Conservation (phyloP, 768 basidiomycete genomes). For the Tulasnella sp. region DNA sequence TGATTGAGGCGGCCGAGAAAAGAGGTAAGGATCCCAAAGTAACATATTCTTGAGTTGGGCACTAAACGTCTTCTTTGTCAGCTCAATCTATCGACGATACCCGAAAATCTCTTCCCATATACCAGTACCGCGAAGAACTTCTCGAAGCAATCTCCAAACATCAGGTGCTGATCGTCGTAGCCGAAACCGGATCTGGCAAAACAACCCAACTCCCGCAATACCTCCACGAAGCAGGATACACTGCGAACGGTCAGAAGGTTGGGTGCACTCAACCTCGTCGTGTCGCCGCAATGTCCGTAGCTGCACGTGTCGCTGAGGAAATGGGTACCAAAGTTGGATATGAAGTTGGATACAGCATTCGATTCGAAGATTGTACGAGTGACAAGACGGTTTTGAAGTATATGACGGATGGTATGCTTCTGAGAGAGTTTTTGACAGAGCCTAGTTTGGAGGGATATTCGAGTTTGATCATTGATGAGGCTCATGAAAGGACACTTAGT, state of each 20-base stretch:
- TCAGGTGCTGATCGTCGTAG: slow-evolving; percentile 93
- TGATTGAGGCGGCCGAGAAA: slow-evolving; percentile 85
- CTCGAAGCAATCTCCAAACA: slow-evolving; percentile 80
- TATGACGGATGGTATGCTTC: slow-evolving; percentile 99
- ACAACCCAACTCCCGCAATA: slow-evolving; percentile 98
- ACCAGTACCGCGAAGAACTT: slow-evolving; percentile 72
- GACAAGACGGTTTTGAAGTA: slow-evolving; percentile 98
- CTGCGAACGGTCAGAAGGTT: slow-evolving; percentile 71
- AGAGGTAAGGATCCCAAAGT: slow-evolving; percentile 44
- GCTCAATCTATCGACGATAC: slow-evolving; percentile 87
- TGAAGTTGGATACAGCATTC: slow-evolving; percentile 99
- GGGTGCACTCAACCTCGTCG: slow-evolving; percentile 97
- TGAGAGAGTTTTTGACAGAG: slow-evolving; percentile 94
- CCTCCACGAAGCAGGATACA: slow-evolving; percentile 94
- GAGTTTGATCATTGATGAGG: slow-evolving; percentile 94
- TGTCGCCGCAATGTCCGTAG: slow-evolving; percentile 98
- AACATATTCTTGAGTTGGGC: background rate
- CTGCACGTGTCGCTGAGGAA: slow-evolving; percentile 97
- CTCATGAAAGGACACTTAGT: slow-evolving; percentile 92
- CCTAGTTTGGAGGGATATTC: slow-evolving; percentile 93
- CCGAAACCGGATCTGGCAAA: slow-evolving; percentile 97
- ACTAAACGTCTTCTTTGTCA: slow-evolving; percentile 23
- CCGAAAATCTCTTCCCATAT: slow-evolving; percentile 87
- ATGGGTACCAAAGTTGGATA: slow-evolving; percentile 95
- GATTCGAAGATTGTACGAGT: slow-evolving; percentile 98